A percentile compares a stretch with the other conserved stretches of the same genome.
Conservation (phyloP, 148 eudicot species). For the Talinum fruticosum region DNA sequence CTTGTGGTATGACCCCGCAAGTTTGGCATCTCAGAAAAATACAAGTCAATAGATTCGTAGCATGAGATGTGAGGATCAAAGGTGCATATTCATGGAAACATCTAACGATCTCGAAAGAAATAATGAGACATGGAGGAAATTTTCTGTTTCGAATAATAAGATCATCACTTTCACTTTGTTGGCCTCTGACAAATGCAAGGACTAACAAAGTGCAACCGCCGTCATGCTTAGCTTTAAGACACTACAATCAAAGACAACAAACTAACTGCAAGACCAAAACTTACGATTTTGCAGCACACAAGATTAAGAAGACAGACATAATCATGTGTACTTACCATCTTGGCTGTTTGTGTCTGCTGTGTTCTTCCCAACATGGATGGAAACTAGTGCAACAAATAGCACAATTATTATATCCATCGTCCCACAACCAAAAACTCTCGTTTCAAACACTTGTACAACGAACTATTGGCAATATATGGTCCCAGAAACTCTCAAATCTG, state of each 20-base stretch:
- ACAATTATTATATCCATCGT: conserved; percentile 32
- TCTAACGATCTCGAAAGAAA: no score
- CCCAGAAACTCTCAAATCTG: not conserved
- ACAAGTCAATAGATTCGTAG: not conserved
- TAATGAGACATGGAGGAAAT: no score
- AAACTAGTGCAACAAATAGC: conserved; percentile 34
- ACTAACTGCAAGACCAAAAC: not conserved
- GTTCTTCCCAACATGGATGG: conserved; percentile 22
- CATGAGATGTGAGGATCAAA: not conserved
- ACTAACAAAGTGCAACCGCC: no score
- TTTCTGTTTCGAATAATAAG: no score
- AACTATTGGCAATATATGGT: not conserved
- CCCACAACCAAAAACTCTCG: conserved; percentile 23
- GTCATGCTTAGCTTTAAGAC: not conserved
- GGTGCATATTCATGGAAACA: not conserved
- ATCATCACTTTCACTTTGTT: no score
- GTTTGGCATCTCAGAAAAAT: not conserved
- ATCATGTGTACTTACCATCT: conserved; percentile 43
- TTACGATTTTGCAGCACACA: not conserved
- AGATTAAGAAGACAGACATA: not conserved
- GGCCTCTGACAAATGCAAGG: no score
- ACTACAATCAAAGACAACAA: not conserved
- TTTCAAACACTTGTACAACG: not conserved
- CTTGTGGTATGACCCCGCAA: not conserved
- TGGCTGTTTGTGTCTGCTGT: conserved; percentile 33